Percentiles rank a stretch among this genome's conserved stretches.
These are phyloP conservation scores for Arabidopsis hybrid DNA, from an alignment of 441 rosid species.

Conservation along the genomic window DNA sequence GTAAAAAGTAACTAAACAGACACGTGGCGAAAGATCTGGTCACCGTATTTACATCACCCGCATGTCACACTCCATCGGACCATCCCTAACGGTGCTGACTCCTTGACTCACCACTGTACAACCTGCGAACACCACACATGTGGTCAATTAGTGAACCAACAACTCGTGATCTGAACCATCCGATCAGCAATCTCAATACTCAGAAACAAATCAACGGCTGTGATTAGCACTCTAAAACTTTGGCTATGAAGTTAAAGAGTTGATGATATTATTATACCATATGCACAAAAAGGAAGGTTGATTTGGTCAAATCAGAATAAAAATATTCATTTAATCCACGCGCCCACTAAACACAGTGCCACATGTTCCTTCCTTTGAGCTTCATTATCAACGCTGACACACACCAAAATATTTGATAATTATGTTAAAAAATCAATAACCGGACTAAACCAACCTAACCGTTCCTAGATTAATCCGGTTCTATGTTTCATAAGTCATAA, in stretches of 20 bases:
- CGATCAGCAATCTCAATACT: not conserved
- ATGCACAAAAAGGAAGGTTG: constrained; percentile 32
- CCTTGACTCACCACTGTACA: constrained; percentile 91
- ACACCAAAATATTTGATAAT: not conserved
- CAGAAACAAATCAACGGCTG: not conserved
- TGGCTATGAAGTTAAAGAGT: not conserved
- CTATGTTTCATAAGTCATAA: not conserved
- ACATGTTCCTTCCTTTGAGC: constrained; percentile 60
- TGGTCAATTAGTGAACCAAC: constrained; percentile 51
- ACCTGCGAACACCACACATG: constrained; percentile 56
- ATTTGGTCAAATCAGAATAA: constrained; percentile 28
- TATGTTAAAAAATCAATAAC: not conserved
- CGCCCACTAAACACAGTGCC: constrained; percentile 58
- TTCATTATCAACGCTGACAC: constrained; percentile 54
- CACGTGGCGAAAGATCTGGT: constrained; percentile 29
- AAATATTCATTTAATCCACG: constrained; percentile 51
- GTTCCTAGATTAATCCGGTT: constrained; percentile 7
- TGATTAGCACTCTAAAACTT: constrained; percentile 6
- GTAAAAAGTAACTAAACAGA: not conserved
- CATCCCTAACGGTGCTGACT: constrained; percentile 66
- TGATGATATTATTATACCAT: constrained; percentile 29
- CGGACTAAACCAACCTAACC: constrained; percentile 21
- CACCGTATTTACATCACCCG: constrained; percentile 24
- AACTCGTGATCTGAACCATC: constrained; percentile 31
- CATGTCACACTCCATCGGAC: constrained; percentile 8